phyloP scores from a whole-genome alignment of 768 basidiomycete genomes.

The Mycena belliarum region DNA sequence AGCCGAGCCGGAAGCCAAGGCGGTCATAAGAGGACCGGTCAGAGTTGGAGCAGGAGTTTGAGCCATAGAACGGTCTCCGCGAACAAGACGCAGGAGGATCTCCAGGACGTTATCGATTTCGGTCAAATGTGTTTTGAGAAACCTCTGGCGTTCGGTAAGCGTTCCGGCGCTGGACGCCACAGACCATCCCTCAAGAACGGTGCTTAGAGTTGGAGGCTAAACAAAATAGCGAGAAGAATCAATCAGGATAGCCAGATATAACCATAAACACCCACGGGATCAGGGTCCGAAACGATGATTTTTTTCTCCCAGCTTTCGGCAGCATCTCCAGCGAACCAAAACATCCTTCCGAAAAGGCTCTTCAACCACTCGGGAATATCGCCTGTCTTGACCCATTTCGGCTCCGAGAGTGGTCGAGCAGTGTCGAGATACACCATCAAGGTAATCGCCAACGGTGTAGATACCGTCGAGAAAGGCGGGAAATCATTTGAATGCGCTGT shows the following conservation, averaged over 20 bases:
- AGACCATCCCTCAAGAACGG: conserved; percentile 88
- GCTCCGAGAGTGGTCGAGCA: conserved; percentile 86
- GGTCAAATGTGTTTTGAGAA: conserved; percentile 85
- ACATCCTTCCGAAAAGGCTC: conserved; percentile 86
- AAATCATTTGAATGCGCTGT: conserved; percentile 48
- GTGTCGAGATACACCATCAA: conserved; percentile 83
- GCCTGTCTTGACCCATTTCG: conserved; percentile 95
- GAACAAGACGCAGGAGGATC: conserved; percentile 87
- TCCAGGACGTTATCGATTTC: conserved; percentile 90
- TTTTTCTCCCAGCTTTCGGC: conserved; percentile 95
- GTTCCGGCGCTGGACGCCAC: conserved; percentile 78
- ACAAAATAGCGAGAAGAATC: conserved; percentile 4
- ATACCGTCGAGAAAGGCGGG: conserved; percentile 66
- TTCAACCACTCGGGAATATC: conserved; percentile 93
- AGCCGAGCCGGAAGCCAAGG: conserved; percentile 72
- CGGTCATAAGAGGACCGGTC: conserved; percentile 70
- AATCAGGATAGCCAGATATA: neutral
- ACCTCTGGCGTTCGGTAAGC: conserved; percentile 77
- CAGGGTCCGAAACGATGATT: conserved; percentile 89
- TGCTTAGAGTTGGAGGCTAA: conserved; percentile 90
- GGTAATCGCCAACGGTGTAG: conserved; percentile 57
- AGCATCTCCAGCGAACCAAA: conserved; percentile 81
- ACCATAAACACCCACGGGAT: conserved; percentile 66
- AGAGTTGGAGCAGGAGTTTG: conserved; percentile 61
- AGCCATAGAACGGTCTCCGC: conserved; percentile 76